These are phyloP conservation scores for Baorangia bicolor DNA, from an alignment of 768 basidiomycete genomes.

Conservation along the genomic window DNA sequence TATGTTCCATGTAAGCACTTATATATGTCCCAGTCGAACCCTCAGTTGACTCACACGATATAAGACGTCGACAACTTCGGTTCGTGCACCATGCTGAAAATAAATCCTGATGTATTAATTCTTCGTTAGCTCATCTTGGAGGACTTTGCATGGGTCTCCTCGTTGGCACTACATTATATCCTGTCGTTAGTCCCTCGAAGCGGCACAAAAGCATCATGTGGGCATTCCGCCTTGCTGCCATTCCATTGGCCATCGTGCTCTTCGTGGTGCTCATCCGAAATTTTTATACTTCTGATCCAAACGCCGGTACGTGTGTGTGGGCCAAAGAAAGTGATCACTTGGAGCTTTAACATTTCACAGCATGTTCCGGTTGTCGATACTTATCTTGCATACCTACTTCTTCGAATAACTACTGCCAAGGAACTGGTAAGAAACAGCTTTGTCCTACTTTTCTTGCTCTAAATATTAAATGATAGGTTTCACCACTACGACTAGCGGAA, in stretches of 20 bases:
- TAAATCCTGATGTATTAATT: not conserved
- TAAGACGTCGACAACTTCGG: constrained; percentile 91
- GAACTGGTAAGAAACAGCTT: constrained; percentile 34
- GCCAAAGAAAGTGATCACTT: not conserved
- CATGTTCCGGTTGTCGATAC: constrained; percentile 86
- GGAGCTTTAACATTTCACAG: constrained; percentile 36
- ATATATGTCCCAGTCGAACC: not conserved
- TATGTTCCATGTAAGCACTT: constrained; percentile 71
- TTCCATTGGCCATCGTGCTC: constrained; percentile 74
- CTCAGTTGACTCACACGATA: constrained; percentile 15
- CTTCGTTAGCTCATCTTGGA: constrained; percentile 75
- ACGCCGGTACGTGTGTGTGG: constrained; percentile 55
- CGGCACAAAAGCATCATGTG: constrained; percentile 73
- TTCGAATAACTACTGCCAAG: constrained; percentile 65
- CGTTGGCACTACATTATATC: constrained; percentile 81
- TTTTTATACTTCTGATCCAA: constrained; percentile 88
- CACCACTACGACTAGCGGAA: constrained; percentile 30
- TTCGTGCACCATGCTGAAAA: constrained; percentile 30
- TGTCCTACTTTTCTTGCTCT: not conserved
- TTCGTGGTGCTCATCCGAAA: constrained; percentile 83
- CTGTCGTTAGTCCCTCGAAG: constrained; percentile 79
- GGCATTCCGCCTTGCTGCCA: constrained; percentile 66
- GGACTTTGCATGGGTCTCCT: constrained; percentile 85
- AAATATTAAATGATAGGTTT: constrained; percentile 19
- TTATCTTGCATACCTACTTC: constrained; percentile 84